Conservation (phyloP, 1,284 basidiomycete genomes). For the Trametes hirsuta region DNA sequence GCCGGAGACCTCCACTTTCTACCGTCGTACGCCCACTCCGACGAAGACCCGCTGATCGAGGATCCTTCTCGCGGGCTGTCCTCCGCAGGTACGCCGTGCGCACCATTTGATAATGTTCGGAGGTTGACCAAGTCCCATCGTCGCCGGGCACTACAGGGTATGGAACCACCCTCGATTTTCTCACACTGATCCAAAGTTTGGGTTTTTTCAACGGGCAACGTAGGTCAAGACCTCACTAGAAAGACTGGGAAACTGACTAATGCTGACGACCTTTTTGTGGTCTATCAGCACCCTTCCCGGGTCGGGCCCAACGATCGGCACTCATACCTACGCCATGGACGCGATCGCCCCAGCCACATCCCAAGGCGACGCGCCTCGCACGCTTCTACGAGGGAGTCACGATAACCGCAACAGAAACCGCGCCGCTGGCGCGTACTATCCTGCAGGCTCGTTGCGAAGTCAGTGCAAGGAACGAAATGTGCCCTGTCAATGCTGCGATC, state of each 20-base stretch:
- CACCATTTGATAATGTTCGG: constrained; percentile 9
- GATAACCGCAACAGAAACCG: constrained; percentile 21
- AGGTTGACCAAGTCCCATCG: background rate
- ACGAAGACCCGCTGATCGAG: constrained; percentile 28
- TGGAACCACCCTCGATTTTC: too few relatives aligned
- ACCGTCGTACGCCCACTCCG: constrained; percentile 39
- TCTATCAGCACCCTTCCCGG: too few relatives aligned
- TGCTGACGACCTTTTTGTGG: too few relatives aligned
- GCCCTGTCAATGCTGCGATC: constrained; percentile 28
- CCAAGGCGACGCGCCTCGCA: constrained; percentile 36
- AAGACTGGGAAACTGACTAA: too few relatives aligned
- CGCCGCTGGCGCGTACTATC: constrained; percentile 34
- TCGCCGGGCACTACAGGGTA: background rate
- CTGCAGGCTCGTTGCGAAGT: constrained; percentile 45
- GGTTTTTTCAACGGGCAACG: too few relatives aligned
- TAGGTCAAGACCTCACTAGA: too few relatives aligned
- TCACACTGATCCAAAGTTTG: too few relatives aligned
- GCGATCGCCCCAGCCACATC: constrained; percentile 30
- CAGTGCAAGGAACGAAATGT: constrained; percentile 20
- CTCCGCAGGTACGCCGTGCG: background rate
- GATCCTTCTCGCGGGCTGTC: constrained; percentile 9
- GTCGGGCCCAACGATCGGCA: too few relatives aligned
- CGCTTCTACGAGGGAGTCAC: constrained; percentile 35
- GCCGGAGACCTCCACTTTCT: constrained; percentile 29
- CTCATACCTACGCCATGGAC: constrained; percentile 19